Base-by-base conservation (phyloP, 2,329 filamentous ascomycete species). In the Metarhizium album region DNA sequence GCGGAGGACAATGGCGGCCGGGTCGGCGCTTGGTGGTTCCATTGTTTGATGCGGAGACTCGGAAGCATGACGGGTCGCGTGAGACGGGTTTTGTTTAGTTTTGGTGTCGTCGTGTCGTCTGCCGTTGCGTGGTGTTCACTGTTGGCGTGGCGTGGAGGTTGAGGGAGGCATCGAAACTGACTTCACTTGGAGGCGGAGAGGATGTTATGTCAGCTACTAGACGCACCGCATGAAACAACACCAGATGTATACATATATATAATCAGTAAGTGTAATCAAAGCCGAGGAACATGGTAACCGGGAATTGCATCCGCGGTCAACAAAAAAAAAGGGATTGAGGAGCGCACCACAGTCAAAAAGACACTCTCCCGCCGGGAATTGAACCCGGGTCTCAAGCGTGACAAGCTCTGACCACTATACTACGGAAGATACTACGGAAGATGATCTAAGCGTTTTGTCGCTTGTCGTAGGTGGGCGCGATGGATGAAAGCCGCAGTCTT, bases 1-100 rank as follows among this genome's bases (percentile, higher is more conserved):
- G 31, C 50, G 52, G 7, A 69, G 55, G 23, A 56, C 54, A 49
- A 67, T 65, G 1, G 58, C 57, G 53, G 55, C 40, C 40, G 62
- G 51, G 45, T 67, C 59, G 49, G 42, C 16, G 20, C 7, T 35
- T 35, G 33, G 11, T 13, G 27, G 9, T 27, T 42, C 45, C 50
- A 51, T 51, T 6, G 18, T 29, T 37, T 27, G 23, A 35, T 14
- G 22, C 6, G 3, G 22, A 13, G 16, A 22, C 9, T 1, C 4
- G 16, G 38, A 18, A 11, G n/a, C 40, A 43, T 14, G 40, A 16
- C 8, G 16, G 3, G 37, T 40, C 7, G 16, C 16, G 37, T 20
- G 37, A 18, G n/a, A n/a, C n/a, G 13, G 35, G 5, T 18, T n/a
- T n/a, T n/a, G n/a, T n/a, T n/a, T n/a, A n/a, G n/a, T n/a, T n/a